phyloP scores from a whole-genome alignment of 441 rosid genomes.

The Isatis lusitanica region DNA sequence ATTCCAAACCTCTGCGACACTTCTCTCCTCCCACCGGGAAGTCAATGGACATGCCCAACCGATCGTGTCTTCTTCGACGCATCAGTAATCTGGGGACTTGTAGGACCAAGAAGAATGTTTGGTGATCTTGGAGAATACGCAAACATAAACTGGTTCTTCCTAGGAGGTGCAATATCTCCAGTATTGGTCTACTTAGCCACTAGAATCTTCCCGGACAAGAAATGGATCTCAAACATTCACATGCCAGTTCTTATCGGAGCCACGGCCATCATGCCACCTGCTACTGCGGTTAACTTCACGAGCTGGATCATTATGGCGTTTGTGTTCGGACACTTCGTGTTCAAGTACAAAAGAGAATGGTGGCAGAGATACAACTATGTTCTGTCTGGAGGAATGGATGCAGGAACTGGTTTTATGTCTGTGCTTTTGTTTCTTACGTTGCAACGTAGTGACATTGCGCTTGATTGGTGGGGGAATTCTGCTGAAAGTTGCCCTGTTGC shows the following conservation, averaged over 20 bases:
- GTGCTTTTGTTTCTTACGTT: conserved; percentile 55
- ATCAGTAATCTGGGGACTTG: conserved; percentile 80
- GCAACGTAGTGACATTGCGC: conserved; percentile 38
- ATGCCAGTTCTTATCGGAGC: conserved; percentile 66
- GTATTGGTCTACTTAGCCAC: conserved; percentile 61
- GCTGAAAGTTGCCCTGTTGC: conserved; percentile 64
- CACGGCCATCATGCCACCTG: conserved; percentile 75
- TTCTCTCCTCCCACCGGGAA: conserved; percentile 45
- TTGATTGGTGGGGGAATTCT: conserved; percentile 72
- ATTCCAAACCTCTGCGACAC: conserved; percentile 67
- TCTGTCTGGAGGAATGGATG: conserved; percentile 70
- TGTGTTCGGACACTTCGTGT: conserved; percentile 59
- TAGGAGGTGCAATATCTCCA: conserved; percentile 70
- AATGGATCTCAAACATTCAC: conserved; percentile 62
- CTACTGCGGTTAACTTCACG: conserved; percentile 64
- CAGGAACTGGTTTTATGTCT: conserved; percentile 72
- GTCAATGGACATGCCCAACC: conserved; percentile 72
- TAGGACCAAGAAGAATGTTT: conserved; percentile 72
- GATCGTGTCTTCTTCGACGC: conserved; percentile 69
- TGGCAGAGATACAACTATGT: conserved; percentile 81
- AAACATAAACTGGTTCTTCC: conserved; percentile 66
- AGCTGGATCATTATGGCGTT: conserved; percentile 62
- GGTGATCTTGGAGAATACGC: conserved; percentile 68
- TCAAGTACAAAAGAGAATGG: conserved; percentile 48
- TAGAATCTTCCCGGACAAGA: conserved; percentile 50